A percentile compares a stretch with the other conserved stretches of the same genome.
These are phyloP conservation scores for Colletotrichum coccodes DNA, from an alignment of 2,329 filamentous ascomycete species.

Conservation along the genomic window DNA sequence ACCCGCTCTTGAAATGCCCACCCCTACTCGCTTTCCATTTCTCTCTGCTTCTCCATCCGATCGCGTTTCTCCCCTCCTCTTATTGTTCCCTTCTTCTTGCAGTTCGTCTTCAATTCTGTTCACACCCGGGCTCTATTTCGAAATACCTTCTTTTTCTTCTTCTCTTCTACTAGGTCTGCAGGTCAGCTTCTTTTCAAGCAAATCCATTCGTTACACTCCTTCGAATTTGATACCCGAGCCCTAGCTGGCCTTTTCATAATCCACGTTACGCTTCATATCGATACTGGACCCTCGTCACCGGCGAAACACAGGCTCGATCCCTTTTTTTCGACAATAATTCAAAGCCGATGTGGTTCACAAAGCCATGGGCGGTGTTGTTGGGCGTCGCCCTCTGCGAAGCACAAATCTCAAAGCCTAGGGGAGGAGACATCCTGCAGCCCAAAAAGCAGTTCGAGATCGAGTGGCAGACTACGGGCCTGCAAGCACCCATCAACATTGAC, in stretches of 20 bases:
- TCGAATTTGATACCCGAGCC: constrained; percentile 22
- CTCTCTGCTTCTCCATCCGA: constrained; percentile 18
- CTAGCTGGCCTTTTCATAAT: constrained; percentile 22
- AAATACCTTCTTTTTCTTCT: constrained; percentile 14
- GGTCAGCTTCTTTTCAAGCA: constrained; percentile 23
- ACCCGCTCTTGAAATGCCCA: not conserved
- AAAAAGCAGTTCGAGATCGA: constrained; percentile 33
- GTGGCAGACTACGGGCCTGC: constrained; percentile 36
- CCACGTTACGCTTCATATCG: constrained; percentile 10
- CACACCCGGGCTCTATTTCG: constrained; percentile 13
- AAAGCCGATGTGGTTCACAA: constrained; percentile 21
- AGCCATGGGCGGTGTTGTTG: constrained; percentile 23
- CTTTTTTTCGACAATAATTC: not conserved
- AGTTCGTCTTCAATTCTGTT: constrained; percentile 26
- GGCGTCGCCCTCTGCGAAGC: constrained; percentile 27
- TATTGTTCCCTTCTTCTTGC: constrained; percentile 22
- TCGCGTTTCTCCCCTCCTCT: constrained; percentile 13
- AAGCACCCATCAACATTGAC: constrained; percentile 36
- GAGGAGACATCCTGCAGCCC: constrained; percentile 18
- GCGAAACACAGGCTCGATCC: not conserved
- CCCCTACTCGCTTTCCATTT: constrained; percentile 6
- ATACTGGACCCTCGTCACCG: not conserved
- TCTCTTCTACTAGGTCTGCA: constrained; percentile 28
- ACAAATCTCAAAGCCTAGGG: constrained; percentile 32
- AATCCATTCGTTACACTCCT: constrained; percentile 13